Evolutionary conservation across 2,329 filamentous ascomycete genomes (phyloP), one percentile per base, ranked within the genome.

Genomic region (Claviceps cyperi): DNA sequence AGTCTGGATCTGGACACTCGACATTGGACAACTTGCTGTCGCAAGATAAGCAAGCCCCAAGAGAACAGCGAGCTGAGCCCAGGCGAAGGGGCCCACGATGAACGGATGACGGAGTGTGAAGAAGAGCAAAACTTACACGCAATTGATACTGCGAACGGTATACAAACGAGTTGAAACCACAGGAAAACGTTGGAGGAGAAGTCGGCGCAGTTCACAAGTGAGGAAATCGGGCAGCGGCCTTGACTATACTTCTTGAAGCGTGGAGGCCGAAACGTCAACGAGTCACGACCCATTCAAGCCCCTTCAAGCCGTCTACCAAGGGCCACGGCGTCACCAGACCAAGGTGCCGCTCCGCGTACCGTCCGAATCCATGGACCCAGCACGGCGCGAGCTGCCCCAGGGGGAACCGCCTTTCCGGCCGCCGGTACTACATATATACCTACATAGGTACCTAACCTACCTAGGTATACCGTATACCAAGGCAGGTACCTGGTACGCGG

Each of bases 291-390:
- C 6, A 5, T 22, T 15, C 51, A 35, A 13, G 40, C 19, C 14
- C 37, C 37, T n/a, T 39, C 37, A 15, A 39, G 15, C 14, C 40
- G 8, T 15, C n/a, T n/a, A n/a, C n/a, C 19, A 43, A 22, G 43
- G 51, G 41, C 51, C 48, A 46, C 36, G 28, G 50, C 49, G 51
- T 53, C 51, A 53, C 49, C 51, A 51, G 43, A 41, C 51, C 46
- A 43, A 43, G 43, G 22, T 36, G 28, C 37, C 44, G 46, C 47
- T 53, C 53, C 52, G 45, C 50, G 36, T 46, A 53, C 53, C 39
- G 53, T 55, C 46, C 50, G 48, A 38, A 17, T 5, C 1, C 14
- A 2, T 15, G 4, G 9, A 2, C 14, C 7, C 9, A 11, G 19
- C 49, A 46, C 43, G 49, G 24, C 46, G 35, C n/a, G 4, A 15